Percentiles rank a stretch among this genome's conserved stretches.
phyloP scores from a whole-genome alignment of 257 asterid species.

The Solanum medicagineum region DNA sequence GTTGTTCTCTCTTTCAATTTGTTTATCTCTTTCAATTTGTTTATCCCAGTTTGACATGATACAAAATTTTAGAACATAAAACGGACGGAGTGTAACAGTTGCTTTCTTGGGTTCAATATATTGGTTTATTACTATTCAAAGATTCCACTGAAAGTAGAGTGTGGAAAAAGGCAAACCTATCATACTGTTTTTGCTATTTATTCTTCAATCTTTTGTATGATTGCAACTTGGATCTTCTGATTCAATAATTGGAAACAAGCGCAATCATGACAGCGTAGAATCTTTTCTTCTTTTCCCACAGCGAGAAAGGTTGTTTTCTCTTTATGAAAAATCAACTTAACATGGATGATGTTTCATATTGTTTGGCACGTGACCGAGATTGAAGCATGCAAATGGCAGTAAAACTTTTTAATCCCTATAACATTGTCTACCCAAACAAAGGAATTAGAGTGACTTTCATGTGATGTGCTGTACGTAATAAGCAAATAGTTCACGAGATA shows the following conservation, averaged over 20 bases:
- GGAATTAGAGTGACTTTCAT: not conserved
- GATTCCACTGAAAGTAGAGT: not conserved
- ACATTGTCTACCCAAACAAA: not conserved
- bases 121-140: not conserved
- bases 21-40: no score
- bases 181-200: not conserved
- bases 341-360: not conserved
- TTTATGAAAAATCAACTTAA: not conserved
- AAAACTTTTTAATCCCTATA: not conserved
- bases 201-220: not conserved
- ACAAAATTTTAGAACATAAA: not conserved
- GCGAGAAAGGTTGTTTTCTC: not conserved
- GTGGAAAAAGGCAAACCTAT: not conserved
- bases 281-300: not conserved
- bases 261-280: not conserved
- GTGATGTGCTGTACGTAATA: not conserved
- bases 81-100: not conserved
- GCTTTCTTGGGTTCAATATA: not conserved
- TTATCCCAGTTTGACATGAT: not conserved
- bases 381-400: not conserved
- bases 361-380: not conserved
- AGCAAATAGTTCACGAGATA: not conserved
- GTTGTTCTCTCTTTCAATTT: no score
- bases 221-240: not conserved
- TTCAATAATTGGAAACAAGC: not conserved